Evolutionary conservation across 2,329 filamentous ascomycete genomes (phyloP), one percentile per base, ranked within the genome.

Genomic region (Elsinoe batatas): DNA sequence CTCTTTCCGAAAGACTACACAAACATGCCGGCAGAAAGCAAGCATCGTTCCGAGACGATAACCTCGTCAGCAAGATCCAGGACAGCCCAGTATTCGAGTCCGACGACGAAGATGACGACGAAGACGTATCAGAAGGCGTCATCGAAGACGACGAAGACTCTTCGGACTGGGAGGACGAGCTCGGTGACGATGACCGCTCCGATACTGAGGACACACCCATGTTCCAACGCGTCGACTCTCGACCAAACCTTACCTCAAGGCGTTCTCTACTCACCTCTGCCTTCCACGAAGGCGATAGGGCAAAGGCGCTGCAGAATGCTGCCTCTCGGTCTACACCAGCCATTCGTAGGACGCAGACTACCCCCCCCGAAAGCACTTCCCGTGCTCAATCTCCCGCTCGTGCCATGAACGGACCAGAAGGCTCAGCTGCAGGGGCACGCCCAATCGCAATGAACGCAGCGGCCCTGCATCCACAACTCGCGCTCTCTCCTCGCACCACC

Each of bases 141-240:
- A 91, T 93, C 56, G 83, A 86, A 35, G 72, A 74, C 35, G 70
- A 72, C 42, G 70, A 72, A 49, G 73, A 75, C 26, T 75, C 74
- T 1, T 74, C 73, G 7, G 68, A 71, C 30, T 74, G 72, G 65
- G 83, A 87, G 60, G 78, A 80, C 44, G 80, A 81, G 42, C 81
- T 85, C 57, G 82, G 81, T 57, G 81, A 87, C 18, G 93, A 87
- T 67, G 87, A 84, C 57, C 86, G 87, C 62, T 88, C 88, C 1
- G 94, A 88, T 67, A 67, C 66, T 56, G 87, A 93, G 59, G 86
- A 93, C 58, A 84, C 82, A 65, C 79, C 82, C 17, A 77, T 89
- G 64, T 98, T 98, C 78, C 84, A 91, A 69, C 86, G 93, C 7
- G 90, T 97, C 49, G 88, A 95, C 69, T 96, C 91, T 38, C 84